phyloP scores from a whole-genome alignment of 202 grass and related monocot species.

The Eragrostis tef region DNA sequence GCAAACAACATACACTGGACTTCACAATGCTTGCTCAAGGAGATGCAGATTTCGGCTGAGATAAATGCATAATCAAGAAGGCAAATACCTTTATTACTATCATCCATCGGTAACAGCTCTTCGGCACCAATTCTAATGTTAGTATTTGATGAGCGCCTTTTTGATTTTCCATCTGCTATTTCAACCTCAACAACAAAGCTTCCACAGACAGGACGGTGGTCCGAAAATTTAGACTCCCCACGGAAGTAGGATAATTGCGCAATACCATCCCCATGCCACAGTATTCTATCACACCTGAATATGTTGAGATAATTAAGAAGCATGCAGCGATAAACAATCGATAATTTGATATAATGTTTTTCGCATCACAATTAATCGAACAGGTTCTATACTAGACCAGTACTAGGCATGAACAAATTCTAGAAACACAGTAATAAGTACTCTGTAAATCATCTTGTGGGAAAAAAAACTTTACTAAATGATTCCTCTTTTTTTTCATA shows the following conservation, averaged over 20 bases:
- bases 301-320: slow-evolving; percentile 31
- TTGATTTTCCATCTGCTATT: slow-evolving; percentile 58
- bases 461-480: not conserved
- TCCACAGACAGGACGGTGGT: slow-evolving; percentile 88
- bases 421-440: not conserved
- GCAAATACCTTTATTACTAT: slow-evolving; percentile 43
- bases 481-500: slow-evolving; percentile 14
- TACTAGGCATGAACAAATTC: not conserved
- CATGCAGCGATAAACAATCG: not conserved
- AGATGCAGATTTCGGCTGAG: not conserved
- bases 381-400: not conserved
- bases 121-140: slow-evolving; percentile 75
- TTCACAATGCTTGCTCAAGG: not conserved
- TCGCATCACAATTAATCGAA: slow-evolving; percentile 11
- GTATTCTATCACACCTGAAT: slow-evolving; percentile 93
- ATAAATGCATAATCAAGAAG: slow-evolving; percentile 24
- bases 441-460: not conserved
- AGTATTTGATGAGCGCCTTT: slow-evolving; percentile 54
- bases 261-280: slow-evolving; percentile 91
- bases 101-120: slow-evolving; percentile 58
- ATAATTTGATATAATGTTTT: slow-evolving; percentile 12
- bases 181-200: slow-evolving; percentile 70
- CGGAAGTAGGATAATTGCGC: slow-evolving; percentile 83
- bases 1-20: too few relatives aligned
- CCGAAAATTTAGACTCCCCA: slow-evolving; percentile 95